Evolutionary conservation across 225 moss, liverwort and hornwort species (phyloP), one percentile per base, ranked within the genome.

Genomic region (Polytrichum formosum): DNA sequence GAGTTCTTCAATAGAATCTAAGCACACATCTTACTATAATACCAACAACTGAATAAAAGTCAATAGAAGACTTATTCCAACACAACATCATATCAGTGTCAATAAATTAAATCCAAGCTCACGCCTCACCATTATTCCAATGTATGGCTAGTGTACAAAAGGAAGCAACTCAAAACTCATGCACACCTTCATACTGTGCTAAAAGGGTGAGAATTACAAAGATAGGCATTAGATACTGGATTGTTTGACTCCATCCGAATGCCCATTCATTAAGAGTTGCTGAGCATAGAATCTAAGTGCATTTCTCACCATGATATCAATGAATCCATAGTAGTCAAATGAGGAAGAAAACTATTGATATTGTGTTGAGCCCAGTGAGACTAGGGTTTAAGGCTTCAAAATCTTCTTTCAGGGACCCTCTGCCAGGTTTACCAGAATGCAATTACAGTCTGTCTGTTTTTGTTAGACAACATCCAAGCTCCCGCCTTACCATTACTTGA

Each of bases 11-110:
- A 46, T 46, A 46, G 46, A 4, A 13, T 46, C 46, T 4, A 46
- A 46, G 46, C 46, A 46, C 13, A 46, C 0, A 0, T 46, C 46
- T 46, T 16, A 46, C 46, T 13, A 46, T 46, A 16, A 46, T 46
- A 46, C 3, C 46, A 46, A 13, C 37, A 37, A 9, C 37, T 46
- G 16, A 46, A 46, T 46, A 46, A 16, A 13, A 46, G 46, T 46
- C 13, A 46, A 46, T 3, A 13, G 13, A 10, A 37, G 37, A 37
- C 37, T 6, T 59, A 13, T 13, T 37, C 58, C 62, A 4, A 22
- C 56, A 4, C 30, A 75, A 62, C 60, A 26, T 28, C 22, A 26
- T 72, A 21, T 75, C 46, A 79, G 61, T 56, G 63, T 27, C 3
- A 5, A 55, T 58, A 22, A 58, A 6, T 9, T 8, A 23, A 21